Evolutionary conservation across 176 grass and related monocot genomes (phyloP).

Genomic region (Saccharum spontaneum): DNA sequence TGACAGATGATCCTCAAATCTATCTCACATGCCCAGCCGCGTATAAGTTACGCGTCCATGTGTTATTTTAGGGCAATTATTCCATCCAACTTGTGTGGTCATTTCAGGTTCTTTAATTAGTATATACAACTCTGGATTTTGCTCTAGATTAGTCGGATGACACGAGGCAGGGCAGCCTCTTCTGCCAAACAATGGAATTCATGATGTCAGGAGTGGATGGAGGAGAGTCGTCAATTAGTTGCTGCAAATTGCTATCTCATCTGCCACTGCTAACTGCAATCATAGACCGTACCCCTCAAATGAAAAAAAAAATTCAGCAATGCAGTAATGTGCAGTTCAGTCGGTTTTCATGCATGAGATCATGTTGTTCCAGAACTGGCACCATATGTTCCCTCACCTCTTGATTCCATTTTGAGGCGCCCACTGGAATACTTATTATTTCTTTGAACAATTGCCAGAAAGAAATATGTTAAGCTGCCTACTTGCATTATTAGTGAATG

Average conservation of each 20-base stretch:
- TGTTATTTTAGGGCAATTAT: constrained; percentile 19
- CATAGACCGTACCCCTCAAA: neutral
- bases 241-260: neutral
- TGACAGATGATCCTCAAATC: constrained; percentile 33
- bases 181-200: constrained; percentile 30
- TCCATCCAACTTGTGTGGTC: neutral
- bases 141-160: constrained; percentile 24
- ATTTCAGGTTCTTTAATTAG: neutral
- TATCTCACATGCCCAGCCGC: constrained; percentile 26
- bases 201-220: constrained; percentile 13
- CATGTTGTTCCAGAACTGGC: neutral
- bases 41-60: neutral
- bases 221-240: neutral
- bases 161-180: constrained; percentile 53
- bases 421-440: neutral
- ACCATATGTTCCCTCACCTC: neutral
- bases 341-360: neutral
- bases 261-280: constrained; percentile 23
- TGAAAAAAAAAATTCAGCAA: neutral
- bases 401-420: neutral
- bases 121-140: neutral
- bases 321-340: neutral
- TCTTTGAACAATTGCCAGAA: neutral
- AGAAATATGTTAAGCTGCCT: neutral
- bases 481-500: neutral